Evolutionary conservation across 139 green algal genomes (phyloP).

Genomic region (Raphidocelis subcapitata): DNA sequence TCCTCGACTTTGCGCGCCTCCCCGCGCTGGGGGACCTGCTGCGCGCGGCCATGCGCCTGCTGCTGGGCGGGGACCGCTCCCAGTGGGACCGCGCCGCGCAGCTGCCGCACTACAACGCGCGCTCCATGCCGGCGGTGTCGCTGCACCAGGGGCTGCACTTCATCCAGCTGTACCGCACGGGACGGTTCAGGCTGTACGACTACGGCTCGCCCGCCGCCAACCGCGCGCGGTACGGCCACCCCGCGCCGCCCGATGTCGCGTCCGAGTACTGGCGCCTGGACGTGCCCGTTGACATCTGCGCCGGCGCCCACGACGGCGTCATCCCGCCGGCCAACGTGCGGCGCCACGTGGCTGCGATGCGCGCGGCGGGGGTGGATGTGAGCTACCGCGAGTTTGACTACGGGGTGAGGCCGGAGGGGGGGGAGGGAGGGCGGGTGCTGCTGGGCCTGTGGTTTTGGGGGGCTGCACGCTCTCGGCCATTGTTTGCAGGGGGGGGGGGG

Average conservation of each 20-base stretch:
- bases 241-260: constrained; percentile 65
- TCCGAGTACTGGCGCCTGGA: constrained; percentile 64
- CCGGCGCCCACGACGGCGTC: constrained; percentile 75
- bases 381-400: constrained; percentile 82
- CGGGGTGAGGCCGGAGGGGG: too few relatives aligned
- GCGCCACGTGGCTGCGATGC: constrained; percentile 64
- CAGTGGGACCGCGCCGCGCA: constrained; percentile 83
- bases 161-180: constrained; percentile 48
- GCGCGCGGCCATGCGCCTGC: not conserved
- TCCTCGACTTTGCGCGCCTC: constrained; percentile 24
- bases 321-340: constrained; percentile 67
- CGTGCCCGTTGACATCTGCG: constrained; percentile 87
- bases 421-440: too few relatives aligned
- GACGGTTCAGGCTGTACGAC: constrained; percentile 84
- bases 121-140: constrained; percentile 85
- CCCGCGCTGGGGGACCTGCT: constrained; percentile 29
- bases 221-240: constrained; percentile 59
- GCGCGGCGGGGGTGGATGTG: constrained; percentile 56
- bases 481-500: too few relatives aligned
- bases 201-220: constrained; percentile 71
- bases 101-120: constrained; percentile 87
- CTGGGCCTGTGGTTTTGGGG: too few relatives aligned
- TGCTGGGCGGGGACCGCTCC: constrained; percentile 17
- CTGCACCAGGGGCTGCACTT: constrained; percentile 63
- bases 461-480: too few relatives aligned